Conservation (phyloP, 108 stramenopile species). For the Cyclotella atomus region DNA sequence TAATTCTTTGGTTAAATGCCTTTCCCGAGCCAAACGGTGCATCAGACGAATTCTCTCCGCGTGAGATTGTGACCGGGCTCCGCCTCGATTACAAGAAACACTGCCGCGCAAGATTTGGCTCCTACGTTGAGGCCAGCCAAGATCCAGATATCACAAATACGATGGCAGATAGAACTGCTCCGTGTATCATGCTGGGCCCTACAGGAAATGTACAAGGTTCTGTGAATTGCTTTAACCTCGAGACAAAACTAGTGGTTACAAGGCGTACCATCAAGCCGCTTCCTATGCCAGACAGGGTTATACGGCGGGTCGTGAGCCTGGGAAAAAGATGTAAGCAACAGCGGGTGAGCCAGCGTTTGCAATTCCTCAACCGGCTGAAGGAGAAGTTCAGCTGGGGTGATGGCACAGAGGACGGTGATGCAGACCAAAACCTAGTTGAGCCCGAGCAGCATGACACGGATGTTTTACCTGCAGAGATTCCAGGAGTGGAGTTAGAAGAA, state of each 20-base stretch:
- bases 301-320: constrained; percentile 19
- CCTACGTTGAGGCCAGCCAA: constrained; percentile 35
- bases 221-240: constrained; percentile 14
- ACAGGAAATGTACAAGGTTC: constrained; percentile 36
- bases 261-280: constrained; percentile 12
- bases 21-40: constrained; percentile 24
- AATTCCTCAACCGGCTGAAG: not conserved
- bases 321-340: not conserved
- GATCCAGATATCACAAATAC: constrained; percentile 21
- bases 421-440: not conserved
- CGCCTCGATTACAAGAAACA: constrained; percentile 25
- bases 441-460: not conserved
- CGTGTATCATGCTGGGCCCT: constrained; percentile 16
- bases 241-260: constrained; percentile 14
- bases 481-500: not conserved
- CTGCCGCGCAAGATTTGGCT: constrained; percentile 27
- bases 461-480: constrained; percentile 9
- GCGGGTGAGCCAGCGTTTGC: not conserved
- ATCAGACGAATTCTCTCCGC: constrained; percentile 14
- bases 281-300: constrained; percentile 33
- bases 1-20: constrained; percentile 23
- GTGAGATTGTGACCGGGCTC: constrained; percentile 9
- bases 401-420: not conserved
- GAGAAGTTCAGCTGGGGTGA: not conserved
- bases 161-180: constrained; percentile 2